Evolutionary conservation across 495 filamentous ascomycete genomes (phyloP).

Genomic region (Extremus antarcticus): DNA sequence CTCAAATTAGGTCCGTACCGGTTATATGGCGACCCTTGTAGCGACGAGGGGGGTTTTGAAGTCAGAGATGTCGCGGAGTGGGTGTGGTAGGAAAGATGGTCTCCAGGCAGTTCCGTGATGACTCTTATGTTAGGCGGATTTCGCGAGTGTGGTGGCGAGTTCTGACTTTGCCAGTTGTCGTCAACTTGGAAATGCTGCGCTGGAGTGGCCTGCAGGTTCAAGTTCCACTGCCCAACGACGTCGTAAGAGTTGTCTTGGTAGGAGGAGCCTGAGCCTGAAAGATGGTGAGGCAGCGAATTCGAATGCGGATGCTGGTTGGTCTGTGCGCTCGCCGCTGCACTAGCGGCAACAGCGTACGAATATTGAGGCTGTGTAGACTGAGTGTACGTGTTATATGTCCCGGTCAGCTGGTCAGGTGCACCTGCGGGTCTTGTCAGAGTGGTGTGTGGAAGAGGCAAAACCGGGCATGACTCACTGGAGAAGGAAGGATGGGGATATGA

Average conservation of each 20-base stretch:
- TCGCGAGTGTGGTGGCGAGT: slow-evolving; percentile 7
- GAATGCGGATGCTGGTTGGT: background rate
- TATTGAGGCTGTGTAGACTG: background rate
- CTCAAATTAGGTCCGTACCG: background rate
- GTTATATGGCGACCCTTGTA: background rate
- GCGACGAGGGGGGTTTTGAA: background rate
- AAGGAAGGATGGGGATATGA: background rate
- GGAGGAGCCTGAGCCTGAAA: background rate
- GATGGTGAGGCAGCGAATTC: background rate
- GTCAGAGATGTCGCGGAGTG: background rate
- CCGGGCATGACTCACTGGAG: background rate
- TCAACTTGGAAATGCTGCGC: no score
- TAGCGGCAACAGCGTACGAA: background rate
- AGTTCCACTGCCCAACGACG: no score
- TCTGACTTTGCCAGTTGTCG: no score
- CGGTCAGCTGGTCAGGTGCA: slow-evolving; percentile 2
- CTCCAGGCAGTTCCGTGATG: background rate
- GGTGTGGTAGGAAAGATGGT: background rate
- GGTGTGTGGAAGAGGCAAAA: background rate
- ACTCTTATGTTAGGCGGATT: slow-evolving; percentile 6
- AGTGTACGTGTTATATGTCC: background rate
- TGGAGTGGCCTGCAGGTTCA: no score
- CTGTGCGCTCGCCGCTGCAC: no score
- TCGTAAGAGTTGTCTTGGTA: background rate
- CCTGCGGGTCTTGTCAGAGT: background rate